Base-by-base conservation (phyloP, 371 early-diverging fungal species). In the Rhizopus sp. region DNA sequence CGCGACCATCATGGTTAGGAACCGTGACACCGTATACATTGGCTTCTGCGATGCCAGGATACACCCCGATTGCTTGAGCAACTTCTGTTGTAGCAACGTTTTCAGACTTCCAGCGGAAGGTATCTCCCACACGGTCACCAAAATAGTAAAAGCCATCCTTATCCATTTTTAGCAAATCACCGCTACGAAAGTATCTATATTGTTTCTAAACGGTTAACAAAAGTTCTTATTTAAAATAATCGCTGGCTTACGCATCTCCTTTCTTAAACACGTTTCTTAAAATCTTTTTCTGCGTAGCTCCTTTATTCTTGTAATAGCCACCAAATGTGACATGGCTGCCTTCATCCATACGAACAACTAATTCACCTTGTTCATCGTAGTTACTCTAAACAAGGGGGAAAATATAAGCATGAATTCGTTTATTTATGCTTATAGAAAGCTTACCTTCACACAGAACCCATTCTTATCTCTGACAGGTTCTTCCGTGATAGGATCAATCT, bases 31-130 rank as follows among this genome's bases (percentile, higher is more conserved):
- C 89, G 50, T 86, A 88, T 1, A 87, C 82, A 61, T 86, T 88
- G 47, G 80, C 82, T 51, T 88, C 88, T 5, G 65, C 63, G 12
- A 88, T 68, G 38, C 68, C 82, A 1, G 87, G 83, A 55, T 79
- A 87, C 0, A 68, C 46, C 6, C 79, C 79, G 7, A 90, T 39
- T 2, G 72, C 83, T 49, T 80, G 80, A 2, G 84, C 78, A 3
- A 89, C 87, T 66, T 89, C 88, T 5, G 78, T 74, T 10, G 88
- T 85, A 10, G 85, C 73, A 12, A 88, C 87, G 51, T 88, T 88
- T 62, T 88, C 88, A 5, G 82, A 72, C 41, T 87, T 84, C 88
- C 88, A 88, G 9, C 88, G 73, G 73, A 89, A 91, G 0, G 90
- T 86, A 42, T 91, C 90, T 3, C 90, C 90, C 16, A 84, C 64